Evolutionary conservation across 2,329 filamentous ascomycete species (phyloP).

Genomic region (Pseudogymnoascus sp.): DNA sequence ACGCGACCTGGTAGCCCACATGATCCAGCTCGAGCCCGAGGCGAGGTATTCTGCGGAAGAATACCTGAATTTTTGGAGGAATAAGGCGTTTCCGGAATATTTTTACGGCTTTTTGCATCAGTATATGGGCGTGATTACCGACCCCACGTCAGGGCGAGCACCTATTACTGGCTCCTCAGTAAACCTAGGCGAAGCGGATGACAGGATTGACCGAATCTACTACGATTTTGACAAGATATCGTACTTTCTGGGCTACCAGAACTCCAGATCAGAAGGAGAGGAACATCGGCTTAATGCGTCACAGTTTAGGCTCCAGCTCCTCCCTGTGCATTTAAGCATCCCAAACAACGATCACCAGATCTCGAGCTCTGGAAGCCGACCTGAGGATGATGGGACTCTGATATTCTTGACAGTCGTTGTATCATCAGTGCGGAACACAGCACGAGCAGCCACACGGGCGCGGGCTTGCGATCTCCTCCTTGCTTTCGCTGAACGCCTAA

Average conservation of each 20-base stretch:
- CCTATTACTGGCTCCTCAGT: slow-evolving; percentile 60
- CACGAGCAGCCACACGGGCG: slow-evolving; percentile 77
- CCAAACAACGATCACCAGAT: slow-evolving; percentile 74
- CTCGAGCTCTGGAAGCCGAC: slow-evolving; percentile 52
- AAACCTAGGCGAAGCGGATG: slow-evolving; percentile 82
- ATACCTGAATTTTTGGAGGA: slow-evolving; percentile 86
- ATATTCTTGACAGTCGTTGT: slow-evolving; percentile 88
- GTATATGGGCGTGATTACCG: slow-evolving; percentile 93
- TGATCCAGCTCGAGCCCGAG: slow-evolving; percentile 92
- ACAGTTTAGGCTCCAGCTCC: slow-evolving; percentile 54
- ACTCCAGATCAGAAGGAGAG: slow-evolving; percentile 25
- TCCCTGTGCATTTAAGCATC: slow-evolving; percentile 79
- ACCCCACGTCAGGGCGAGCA: slow-evolving; percentile 73
- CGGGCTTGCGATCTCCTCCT: slow-evolving; percentile 86
- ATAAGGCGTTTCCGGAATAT: slow-evolving; percentile 89
- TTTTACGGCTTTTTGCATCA: slow-evolving; percentile 97
- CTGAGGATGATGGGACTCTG: slow-evolving; percentile 79
- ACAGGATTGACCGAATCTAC: slow-evolving; percentile 87
- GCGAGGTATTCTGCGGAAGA: slow-evolving; percentile 89
- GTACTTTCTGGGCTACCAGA: slow-evolving; percentile 76
- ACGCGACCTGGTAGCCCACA: slow-evolving; percentile 82
- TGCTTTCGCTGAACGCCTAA: slow-evolving; percentile 83
- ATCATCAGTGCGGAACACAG: slow-evolving; percentile 82
- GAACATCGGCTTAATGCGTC: slow-evolving; percentile 30
- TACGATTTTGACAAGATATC: slow-evolving; percentile 97